Percentiles rank a stretch among this genome's conserved stretches.
Evolutionary conservation across 495 filamentous ascomycete species (phyloP).

Genomic region (Aspergillus mulundensis): DNA sequence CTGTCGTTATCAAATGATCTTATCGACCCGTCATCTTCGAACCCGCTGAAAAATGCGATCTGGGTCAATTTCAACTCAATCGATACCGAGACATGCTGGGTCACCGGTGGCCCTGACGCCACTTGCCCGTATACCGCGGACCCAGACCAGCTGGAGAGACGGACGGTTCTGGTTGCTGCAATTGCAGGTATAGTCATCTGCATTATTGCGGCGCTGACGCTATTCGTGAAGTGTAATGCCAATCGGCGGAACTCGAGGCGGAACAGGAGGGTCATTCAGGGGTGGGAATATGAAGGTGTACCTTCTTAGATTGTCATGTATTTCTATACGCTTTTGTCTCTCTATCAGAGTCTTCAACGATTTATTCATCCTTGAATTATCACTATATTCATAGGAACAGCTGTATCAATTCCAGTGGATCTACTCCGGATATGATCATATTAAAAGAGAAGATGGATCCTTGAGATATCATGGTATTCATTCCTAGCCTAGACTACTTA

Average conservation of each 20-base stretch:
- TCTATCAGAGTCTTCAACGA: too few relatives aligned
- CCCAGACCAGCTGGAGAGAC: conserved; percentile 33
- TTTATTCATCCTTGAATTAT: too few relatives aligned
- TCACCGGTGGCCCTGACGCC: conserved; percentile 44
- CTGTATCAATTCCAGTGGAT: background rate
- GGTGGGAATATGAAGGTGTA: conserved; percentile 66
- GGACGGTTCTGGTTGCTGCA: conserved; percentile 54
- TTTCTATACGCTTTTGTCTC: background rate
- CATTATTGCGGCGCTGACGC: conserved; percentile 53
- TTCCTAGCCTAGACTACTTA: conserved; percentile 4
- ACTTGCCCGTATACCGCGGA: conserved; percentile 51
- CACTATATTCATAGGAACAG: background rate
- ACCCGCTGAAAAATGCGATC: conserved; percentile 29
- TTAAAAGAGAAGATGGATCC: background rate
- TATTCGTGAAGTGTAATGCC: conserved; percentile 62
- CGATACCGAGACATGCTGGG: conserved; percentile 55
- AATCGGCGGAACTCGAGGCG: conserved; percentile 51
- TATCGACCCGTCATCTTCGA: conserved; percentile 23
- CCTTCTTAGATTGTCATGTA: conserved; percentile 40
- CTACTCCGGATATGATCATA: too few relatives aligned
- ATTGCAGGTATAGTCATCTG: conserved; percentile 58
- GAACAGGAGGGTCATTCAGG: conserved; percentile 48
- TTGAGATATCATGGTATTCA: background rate
- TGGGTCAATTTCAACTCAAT: conserved; percentile 60
- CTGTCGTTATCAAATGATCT: conserved; percentile 21